Percentiles rank a stretch among this genome's conserved stretches.
Conservation (phyloP, 495 filamentous ascomycete genomes). For the Penicillium bialowiezense region DNA sequence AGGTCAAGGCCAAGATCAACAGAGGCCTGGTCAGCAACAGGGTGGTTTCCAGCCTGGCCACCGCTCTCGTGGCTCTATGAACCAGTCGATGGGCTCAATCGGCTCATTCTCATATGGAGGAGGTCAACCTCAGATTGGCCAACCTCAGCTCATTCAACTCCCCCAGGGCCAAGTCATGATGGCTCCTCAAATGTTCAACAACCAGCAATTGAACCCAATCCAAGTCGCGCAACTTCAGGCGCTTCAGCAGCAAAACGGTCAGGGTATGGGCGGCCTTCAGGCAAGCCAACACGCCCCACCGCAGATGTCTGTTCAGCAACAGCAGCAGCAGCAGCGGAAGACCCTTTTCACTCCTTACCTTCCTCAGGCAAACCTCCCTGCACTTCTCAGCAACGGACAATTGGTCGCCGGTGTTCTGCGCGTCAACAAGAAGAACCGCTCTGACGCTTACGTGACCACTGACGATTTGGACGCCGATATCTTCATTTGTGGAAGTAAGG, state of each 20-base stretch:
- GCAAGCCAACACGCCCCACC: constrained; percentile 75
- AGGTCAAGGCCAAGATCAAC: constrained; percentile 49
- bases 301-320: constrained; percentile 53
- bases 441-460: constrained; percentile 95
- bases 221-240: constrained; percentile 90
- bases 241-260: constrained; percentile 80
- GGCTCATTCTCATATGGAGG: constrained; percentile 86
- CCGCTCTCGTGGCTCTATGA: constrained; percentile 78
- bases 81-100: constrained; percentile 80
- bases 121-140: constrained; percentile 83
- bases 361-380: constrained; percentile 90
- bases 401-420: constrained; percentile 94
- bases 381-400: constrained; percentile 85
- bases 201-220: constrained; percentile 83
- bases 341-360: constrained; percentile 98
- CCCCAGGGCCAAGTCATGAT: constrained; percentile 79
- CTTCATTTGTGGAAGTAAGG: constrained; percentile 98
- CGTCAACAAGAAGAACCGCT: constrained; percentile 99
- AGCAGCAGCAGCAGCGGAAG: constrained; percentile 91
- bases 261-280: constrained; percentile 63
- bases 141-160: constrained; percentile 85
- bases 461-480: constrained; percentile 96
- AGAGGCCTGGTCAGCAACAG: constrained; percentile 59
- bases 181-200: constrained; percentile 72
- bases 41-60: constrained; percentile 86